Evolutionary conservation across 192 early-diverging fungal genomes (phyloP).

Genomic region (Backusella macrospora): DNA sequence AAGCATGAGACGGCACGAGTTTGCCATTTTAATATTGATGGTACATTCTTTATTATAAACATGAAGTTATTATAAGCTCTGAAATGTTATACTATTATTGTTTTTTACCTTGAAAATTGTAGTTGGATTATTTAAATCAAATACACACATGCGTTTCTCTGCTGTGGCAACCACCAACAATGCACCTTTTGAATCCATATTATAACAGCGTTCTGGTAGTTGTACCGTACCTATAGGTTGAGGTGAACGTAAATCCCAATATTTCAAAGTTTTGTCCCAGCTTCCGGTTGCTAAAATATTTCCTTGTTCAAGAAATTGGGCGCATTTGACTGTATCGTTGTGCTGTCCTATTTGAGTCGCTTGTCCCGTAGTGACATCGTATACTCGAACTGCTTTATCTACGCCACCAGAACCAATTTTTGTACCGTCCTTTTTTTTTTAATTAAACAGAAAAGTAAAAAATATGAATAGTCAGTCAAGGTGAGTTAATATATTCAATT

Average conservation of each 20-base stretch:
- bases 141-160: slow-evolving; percentile 79
- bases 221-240: slow-evolving; percentile 71
- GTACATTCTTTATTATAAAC: slow-evolving; percentile 14
- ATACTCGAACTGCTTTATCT: slow-evolving; percentile 85
- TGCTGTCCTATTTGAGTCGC: slow-evolving; percentile 83
- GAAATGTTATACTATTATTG: background rate
- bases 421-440: slow-evolving; percentile 74
- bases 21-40: slow-evolving; percentile 81
- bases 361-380: slow-evolving; percentile 83
- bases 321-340: slow-evolving; percentile 82
- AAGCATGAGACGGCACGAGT: slow-evolving; percentile 85
- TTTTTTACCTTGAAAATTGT: slow-evolving; percentile 64
- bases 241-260: slow-evolving; percentile 90
- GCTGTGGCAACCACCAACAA: slow-evolving; percentile 90
- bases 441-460: background rate
- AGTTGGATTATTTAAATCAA: slow-evolving; percentile 78
- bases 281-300: slow-evolving; percentile 84
- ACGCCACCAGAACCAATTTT: slow-evolving; percentile 90
- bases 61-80: background rate
- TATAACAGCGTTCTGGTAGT: slow-evolving; percentile 87
- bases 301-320: slow-evolving; percentile 71
- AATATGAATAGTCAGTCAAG: background rate
- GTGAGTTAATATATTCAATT: background rate
- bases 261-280: slow-evolving; percentile 97
- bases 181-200: slow-evolving; percentile 81